Base-by-base conservation (phyloP, 164 flowering plant species). In the Cinnamomum chago region DNA sequence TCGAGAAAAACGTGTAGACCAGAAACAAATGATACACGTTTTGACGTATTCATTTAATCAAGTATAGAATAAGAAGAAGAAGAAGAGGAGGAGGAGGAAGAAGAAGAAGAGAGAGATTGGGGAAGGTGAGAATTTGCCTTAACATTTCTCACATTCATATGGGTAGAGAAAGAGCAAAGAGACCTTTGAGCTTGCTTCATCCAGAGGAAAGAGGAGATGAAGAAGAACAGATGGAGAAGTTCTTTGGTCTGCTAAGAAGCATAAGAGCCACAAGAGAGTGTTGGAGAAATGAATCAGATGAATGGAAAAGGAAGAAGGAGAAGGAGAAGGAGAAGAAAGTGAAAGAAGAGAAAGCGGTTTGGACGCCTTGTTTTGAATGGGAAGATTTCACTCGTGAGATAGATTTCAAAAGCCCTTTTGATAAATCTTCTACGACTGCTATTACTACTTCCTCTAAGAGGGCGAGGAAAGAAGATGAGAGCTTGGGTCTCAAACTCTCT, bases 301-400 rank as follows among this genome's bases (percentile, higher is more conserved):
- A 22, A 22, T 64, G 23, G 22, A 22, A 64, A 24, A 64, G 28
- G 67, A 64, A 64, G 67, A 24, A 40, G 47, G 47, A 30, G 1
- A 30, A 40, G 47, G 47, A 40, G 47, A 40, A 40, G 47, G 47
- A 40, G 47, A 40, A 24, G 28, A 24, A 12, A 24, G 3, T 11
- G 25, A 64, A 24, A 2, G 14, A 24, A 24, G 23, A 24, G 20
- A 11, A 62, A 33, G 66, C 25, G 20, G 67, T 20, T 0, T 82
- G 84, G 86, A 78, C 65, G 24, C 88, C 86, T 2, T 67, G 80
- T 3, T 86, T 86, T 68, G 80, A 72, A 30, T 83, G 70, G 47
- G 84, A 86, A 55, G 88, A 84, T 75, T 86, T 86, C 79, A 65
- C 72, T 74, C 80, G 65, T 51, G 65, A 68, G 40, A 9, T 30